Conservation (phyloP, 768 basidiomycete genomes). For the Lentinula raphanica region DNA sequence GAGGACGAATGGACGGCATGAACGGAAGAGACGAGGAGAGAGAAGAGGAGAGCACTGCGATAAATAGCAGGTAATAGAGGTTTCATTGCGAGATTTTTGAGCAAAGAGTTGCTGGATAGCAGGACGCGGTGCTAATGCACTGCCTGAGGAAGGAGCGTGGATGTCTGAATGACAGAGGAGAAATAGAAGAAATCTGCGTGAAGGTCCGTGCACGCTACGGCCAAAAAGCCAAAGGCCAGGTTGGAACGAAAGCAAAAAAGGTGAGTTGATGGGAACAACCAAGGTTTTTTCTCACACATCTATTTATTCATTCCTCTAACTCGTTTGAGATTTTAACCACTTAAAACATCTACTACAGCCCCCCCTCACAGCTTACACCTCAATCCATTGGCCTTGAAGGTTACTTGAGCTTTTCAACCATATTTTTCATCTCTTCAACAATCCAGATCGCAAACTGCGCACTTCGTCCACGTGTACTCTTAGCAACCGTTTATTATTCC, state of each 20-base stretch:
- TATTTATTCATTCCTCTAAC: background rate
- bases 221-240: background rate
- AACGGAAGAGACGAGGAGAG: background rate
- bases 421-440: too few species aligned
- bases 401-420: too few species aligned
- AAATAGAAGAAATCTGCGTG: background rate
- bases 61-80: constrained; percentile 1
- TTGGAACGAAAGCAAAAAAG: background rate
- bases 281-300: background rate
- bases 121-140: constrained; percentile 1
- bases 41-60: background rate
- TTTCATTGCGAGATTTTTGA: constrained; percentile 6
- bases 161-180: background rate
- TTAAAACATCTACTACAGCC: too few species aligned
- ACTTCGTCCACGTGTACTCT: background rate
- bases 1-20: constrained; percentile 4
- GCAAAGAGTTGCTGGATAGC: background rate
- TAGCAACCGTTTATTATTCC: background rate
- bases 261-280: background rate
- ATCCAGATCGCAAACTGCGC: too few species aligned
- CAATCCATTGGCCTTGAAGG: too few species aligned
- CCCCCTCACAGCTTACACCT: too few species aligned
- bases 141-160: constrained; percentile 4
- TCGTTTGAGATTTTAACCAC: too few species aligned
- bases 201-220: background rate